phyloP scores from a whole-genome alignment of 495 filamentous ascomycete genomes.

The Parachaetomium inaequale region DNA sequence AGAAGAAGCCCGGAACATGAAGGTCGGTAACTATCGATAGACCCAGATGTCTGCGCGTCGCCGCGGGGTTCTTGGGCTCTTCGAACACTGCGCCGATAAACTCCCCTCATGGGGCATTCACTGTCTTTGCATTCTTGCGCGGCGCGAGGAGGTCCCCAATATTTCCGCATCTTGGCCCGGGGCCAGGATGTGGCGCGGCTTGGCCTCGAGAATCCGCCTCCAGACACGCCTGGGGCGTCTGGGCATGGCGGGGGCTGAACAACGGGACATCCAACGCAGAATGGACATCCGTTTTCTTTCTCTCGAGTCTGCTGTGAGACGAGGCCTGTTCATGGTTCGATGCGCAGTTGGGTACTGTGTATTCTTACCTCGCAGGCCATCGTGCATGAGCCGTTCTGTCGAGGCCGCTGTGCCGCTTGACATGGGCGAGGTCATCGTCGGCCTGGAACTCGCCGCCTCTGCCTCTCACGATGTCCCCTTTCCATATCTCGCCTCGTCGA shows the following conservation, averaged over 20 bases:
- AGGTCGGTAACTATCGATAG: neutral
- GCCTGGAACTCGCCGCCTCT: neutral
- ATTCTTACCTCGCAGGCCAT: neutral
- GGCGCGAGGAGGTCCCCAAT: neutral
- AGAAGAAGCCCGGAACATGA: no score
- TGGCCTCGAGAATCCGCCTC: neutral
- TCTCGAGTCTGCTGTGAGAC: no score
- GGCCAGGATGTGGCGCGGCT: slow-evolving; percentile 9
- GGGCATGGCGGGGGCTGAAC: neutral
- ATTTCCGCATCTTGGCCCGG: slow-evolving; percentile 4
- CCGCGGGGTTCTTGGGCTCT: no score
- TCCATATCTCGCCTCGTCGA: neutral
- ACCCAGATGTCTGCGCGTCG: neutral
- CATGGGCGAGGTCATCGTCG: neutral
- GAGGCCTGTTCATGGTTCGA: no score
- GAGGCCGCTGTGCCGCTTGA: neutral
- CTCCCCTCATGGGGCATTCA: neutral
- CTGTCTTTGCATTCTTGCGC: slow-evolving; percentile 1
- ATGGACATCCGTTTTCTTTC: neutral
- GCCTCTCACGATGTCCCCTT: neutral
- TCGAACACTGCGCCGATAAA: neutral
- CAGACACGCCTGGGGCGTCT: slow-evolving; percentile 10
- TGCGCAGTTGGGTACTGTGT: no score
- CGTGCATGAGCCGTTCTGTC: neutral
- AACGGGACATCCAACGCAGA: neutral